Evolutionary conservation across 2,329 filamentous ascomycete genomes (phyloP).

Genomic region (Simplicillium sp.): DNA sequence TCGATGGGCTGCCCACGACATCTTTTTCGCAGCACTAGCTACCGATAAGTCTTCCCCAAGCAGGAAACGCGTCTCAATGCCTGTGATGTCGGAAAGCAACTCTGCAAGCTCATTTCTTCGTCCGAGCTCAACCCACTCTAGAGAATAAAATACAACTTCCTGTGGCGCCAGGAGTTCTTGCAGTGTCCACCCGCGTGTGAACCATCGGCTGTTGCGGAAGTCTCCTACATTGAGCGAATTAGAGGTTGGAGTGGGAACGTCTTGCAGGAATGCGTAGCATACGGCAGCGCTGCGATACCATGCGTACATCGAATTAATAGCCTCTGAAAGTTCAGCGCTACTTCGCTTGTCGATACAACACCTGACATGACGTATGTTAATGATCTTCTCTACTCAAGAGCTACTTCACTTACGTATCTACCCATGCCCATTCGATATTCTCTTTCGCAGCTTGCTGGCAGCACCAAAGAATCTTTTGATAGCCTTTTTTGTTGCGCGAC

Average conservation of each 20-base stretch:
- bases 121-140: conserved; percentile 15
- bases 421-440: conserved; percentile 1
- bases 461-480: not conserved
- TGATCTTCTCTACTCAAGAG: no score
- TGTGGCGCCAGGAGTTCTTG: conserved; percentile 20
- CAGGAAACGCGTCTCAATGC: conserved; percentile 13
- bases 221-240: not conserved
- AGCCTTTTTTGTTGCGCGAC: not conserved
- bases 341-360: not conserved
- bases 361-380: not conserved
- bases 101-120: conserved; percentile 11
- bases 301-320: not conserved
- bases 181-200: conserved; percentile 14
- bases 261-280: not conserved
- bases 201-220: conserved; percentile 11
- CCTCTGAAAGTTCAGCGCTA: not conserved
- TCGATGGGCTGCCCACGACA: conserved; percentile 17
- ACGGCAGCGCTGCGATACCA: not conserved
- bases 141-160: conserved; percentile 17
- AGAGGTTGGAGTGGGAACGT: not conserved
- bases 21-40: conserved; percentile 11
- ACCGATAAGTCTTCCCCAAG: not conserved
- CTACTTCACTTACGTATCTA: conserved; percentile 2
- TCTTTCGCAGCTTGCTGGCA: not conserved
- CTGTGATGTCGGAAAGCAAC: conserved; percentile 10